phyloP scores from a whole-genome alignment of 1,284 basidiomycete species.

The Cutaneotrichosporon spelunceum region DNA sequence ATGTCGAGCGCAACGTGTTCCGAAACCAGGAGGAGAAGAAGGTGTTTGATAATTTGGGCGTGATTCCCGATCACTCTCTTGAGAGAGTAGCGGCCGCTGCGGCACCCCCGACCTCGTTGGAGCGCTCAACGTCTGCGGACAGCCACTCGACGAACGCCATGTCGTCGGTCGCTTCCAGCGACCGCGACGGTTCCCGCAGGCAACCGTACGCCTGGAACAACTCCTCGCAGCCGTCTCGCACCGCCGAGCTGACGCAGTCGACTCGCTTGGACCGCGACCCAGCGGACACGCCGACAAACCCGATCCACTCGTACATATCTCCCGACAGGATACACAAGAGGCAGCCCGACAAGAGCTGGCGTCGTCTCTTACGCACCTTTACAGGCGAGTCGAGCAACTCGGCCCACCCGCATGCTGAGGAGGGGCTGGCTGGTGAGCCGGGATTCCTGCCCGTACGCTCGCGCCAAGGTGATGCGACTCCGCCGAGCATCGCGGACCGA shows the following conservation, averaged over 20 bases:
- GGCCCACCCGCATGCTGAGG: constrained; percentile 10
- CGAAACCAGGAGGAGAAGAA: not conserved
- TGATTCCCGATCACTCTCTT: not conserved
- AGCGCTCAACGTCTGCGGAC: not conserved
- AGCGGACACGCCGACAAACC: not conserved
- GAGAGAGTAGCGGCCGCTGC: not conserved
- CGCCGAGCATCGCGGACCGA: not conserved
- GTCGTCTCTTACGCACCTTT: constrained; percentile 19
- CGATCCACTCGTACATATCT: constrained; percentile 24
- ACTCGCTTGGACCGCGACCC: not conserved
- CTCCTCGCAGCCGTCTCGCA: not conserved
- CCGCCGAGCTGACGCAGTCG: not conserved
- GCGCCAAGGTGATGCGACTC: not conserved
- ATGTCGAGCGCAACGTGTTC: constrained; percentile 4
- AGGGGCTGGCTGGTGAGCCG: constrained; percentile 16
- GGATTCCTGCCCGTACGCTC: constrained; percentile 15
- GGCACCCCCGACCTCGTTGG: not conserved
- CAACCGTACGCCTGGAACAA: constrained; percentile 13
- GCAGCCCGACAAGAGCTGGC: constrained; percentile 18
- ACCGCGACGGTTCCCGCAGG: constrained; percentile 20
- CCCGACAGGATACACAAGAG: constrained; percentile 10
- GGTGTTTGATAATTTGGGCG: not conserved
- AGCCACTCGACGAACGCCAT: constrained; percentile 24
- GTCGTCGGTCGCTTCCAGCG: constrained; percentile 14
- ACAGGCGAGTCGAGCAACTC: constrained; percentile 12